Evolutionary conservation across 1,139 yeast genomes (phyloP).

Genomic region (Hanseniaspora uvarum): DNA sequence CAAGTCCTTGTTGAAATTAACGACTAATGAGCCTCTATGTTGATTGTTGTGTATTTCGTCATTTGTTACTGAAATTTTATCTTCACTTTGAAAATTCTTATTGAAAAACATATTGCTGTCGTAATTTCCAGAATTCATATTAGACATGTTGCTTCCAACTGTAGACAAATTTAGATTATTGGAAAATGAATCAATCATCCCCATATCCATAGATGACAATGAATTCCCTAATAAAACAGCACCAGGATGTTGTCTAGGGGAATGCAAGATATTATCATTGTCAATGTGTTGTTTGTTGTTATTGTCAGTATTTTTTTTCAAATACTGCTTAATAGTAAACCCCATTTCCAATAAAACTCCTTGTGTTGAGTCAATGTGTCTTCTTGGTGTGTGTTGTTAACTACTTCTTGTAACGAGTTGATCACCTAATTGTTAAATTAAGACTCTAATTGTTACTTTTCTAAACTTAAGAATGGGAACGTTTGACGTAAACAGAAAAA

Average conservation of each 20-base stretch:
- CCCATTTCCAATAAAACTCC: not conserved
- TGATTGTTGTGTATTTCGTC: not conserved
- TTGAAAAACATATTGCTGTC: constrained; percentile 1
- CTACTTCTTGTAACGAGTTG: too few relatives aligned
- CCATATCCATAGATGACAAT: constrained; percentile 4
- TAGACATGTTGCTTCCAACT: constrained; percentile 12
- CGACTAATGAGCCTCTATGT: constrained; percentile 21
- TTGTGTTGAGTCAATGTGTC: not conserved
- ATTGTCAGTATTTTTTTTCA: constrained; percentile 4
- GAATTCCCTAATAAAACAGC: constrained; percentile 15
- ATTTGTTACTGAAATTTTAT: constrained; percentile 1
- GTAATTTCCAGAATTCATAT: not conserved
- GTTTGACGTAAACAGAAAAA: too few relatives aligned
- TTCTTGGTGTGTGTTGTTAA: not conserved
- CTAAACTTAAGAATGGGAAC: too few relatives aligned
- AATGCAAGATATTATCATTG: constrained; percentile 13
- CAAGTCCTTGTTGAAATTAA: constrained; percentile 39
- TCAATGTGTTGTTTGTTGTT: constrained; percentile 7
- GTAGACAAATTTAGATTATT: constrained; percentile 9
- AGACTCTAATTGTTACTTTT: too few relatives aligned
- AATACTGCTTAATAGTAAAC: constrained; percentile 7
- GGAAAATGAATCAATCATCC: constrained; percentile 12
- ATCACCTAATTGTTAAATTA: too few relatives aligned
- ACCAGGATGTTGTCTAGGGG: constrained; percentile 19
- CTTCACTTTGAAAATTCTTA: not conserved